Percentiles rank a stretch among this genome's conserved stretches.
Evolutionary conservation across 352 stramenopile species (phyloP).

Genomic region (Halophytophthora polymorphica): DNA sequence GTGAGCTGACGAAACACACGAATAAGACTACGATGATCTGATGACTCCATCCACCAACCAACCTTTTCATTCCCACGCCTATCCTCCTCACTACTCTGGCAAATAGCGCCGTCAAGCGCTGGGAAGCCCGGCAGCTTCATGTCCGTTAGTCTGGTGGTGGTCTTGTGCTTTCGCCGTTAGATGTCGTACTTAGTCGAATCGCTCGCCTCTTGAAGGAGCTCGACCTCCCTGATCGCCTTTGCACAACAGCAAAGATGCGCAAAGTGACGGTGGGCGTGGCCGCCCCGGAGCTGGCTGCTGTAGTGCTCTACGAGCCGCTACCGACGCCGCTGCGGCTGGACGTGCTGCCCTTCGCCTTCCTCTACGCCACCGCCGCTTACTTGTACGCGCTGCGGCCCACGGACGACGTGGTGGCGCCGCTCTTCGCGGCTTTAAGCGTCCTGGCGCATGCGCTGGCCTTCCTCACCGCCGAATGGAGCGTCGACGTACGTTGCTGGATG

Average conservation of each 20-base stretch:
- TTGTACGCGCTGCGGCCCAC: slow-evolving; percentile 45
- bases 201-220: too few species aligned
- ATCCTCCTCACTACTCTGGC: too few species aligned
- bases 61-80: neutral
- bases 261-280: slow-evolving; percentile 34
- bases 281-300: slow-evolving; percentile 46
- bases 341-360: slow-evolving; percentile 62
- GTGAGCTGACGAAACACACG: slow-evolving; percentile 61
- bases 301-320: slow-evolving; percentile 65
- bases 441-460: slow-evolving; percentile 50
- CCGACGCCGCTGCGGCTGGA: slow-evolving; percentile 58
- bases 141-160: neutral
- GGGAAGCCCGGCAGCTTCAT: too few species aligned
- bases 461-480: slow-evolving; percentile 56
- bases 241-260: slow-evolving; percentile 14
- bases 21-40: slow-evolving; percentile 90
- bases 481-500: slow-evolving; percentile 62
- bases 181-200: slow-evolving; percentile 46
- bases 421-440: slow-evolving; percentile 42
- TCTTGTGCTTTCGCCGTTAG: slow-evolving; percentile 1
- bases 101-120: too few species aligned
- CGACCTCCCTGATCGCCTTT: too few species aligned
- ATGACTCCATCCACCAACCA: slow-evolving; percentile 30
- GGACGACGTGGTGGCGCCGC: slow-evolving; percentile 37
- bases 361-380: slow-evolving; percentile 63